These are phyloP conservation scores for Phytophthora sp. DNA, from an alignment of 352 stramenopile species.

Conservation along the genomic window DNA sequence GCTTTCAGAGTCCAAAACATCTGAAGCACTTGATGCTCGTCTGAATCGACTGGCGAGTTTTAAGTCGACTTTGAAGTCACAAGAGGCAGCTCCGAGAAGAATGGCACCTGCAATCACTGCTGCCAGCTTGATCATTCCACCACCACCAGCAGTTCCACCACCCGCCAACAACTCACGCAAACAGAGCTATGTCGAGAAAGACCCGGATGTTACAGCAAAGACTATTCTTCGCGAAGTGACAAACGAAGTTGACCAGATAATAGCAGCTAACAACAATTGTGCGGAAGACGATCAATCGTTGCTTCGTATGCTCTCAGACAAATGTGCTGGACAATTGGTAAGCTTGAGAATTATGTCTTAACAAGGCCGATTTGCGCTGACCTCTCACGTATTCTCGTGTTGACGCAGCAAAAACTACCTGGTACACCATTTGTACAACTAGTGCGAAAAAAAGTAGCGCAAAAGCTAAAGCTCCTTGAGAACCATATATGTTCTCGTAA, in stretches of 20 bases:
- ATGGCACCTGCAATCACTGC: conserved; percentile 24
- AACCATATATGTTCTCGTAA: conserved; percentile 1
- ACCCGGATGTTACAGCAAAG: conserved; percentile 48
- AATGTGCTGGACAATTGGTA: conserved; percentile 53
- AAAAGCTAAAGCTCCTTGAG: conserved; percentile 53
- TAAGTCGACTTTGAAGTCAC: conserved; percentile 1
- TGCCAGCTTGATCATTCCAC: conserved; percentile 28
- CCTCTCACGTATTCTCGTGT: not conserved
- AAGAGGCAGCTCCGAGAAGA: conserved; percentile 9
- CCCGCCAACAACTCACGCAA: conserved; percentile 14
- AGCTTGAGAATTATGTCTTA: not conserved
- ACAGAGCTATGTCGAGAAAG: conserved; percentile 1
- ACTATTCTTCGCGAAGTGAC: conserved; percentile 45
- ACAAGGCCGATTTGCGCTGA: not conserved
- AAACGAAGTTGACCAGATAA: conserved; percentile 52
- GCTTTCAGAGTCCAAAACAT: conserved; percentile 26
- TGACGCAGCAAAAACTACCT: conserved; percentile 43
- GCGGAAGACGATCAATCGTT: conserved; percentile 17
- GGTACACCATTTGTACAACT: conserved; percentile 61
- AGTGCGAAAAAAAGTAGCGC: conserved; percentile 43
- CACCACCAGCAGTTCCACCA: conserved; percentile 14
- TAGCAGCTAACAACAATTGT: conserved; percentile 1
- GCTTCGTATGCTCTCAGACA: conserved; percentile 46
- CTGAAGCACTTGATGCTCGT: conserved; percentile 17
- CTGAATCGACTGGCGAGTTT: conserved; percentile 22